Evolutionary conservation across 257 asterid genomes (phyloP).

Genomic region (Ajuga chamaepitys): DNA sequence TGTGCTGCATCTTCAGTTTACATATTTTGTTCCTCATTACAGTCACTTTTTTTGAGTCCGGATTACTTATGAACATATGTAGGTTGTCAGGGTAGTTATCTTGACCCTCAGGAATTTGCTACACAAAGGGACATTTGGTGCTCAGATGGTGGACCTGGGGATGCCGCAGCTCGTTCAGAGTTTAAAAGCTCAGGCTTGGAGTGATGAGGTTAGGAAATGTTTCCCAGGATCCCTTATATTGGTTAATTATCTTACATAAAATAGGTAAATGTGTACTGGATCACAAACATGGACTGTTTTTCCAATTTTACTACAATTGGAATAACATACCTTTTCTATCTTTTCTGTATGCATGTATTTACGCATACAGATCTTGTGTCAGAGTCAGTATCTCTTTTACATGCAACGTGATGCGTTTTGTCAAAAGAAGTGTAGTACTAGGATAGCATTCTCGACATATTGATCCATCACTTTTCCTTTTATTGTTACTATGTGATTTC

Average conservation of each 20-base stretch:
- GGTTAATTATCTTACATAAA: slow-evolving; percentile 8
- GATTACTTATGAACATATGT: slow-evolving; percentile 16
- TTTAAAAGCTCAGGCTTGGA: slow-evolving; percentile 93
- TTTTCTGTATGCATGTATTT: not conserved
- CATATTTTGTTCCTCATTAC: not conserved
- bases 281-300: not conserved
- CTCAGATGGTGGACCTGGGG: slow-evolving; percentile 81
- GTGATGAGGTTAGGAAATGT: slow-evolving; percentile 64
- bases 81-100: slow-evolving; percentile 90
- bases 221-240: not conserved
- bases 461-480: not conserved
- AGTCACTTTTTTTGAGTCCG: not conserved
- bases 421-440: not conserved
- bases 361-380: not conserved
- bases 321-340: not conserved
- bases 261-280: not conserved
- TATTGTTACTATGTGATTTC: not conserved
- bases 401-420: not conserved
- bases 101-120: slow-evolving; percentile 84
- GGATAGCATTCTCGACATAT: not conserved
- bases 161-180: slow-evolving; percentile 78
- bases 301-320: not conserved
- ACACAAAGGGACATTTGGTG: slow-evolving; percentile 66
- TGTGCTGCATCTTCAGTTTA: slow-evolving; percentile 9
- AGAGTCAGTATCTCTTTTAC: not conserved